Base-by-base conservation (phyloP, 257 asterid species). In the Ballota nigra region DNA sequence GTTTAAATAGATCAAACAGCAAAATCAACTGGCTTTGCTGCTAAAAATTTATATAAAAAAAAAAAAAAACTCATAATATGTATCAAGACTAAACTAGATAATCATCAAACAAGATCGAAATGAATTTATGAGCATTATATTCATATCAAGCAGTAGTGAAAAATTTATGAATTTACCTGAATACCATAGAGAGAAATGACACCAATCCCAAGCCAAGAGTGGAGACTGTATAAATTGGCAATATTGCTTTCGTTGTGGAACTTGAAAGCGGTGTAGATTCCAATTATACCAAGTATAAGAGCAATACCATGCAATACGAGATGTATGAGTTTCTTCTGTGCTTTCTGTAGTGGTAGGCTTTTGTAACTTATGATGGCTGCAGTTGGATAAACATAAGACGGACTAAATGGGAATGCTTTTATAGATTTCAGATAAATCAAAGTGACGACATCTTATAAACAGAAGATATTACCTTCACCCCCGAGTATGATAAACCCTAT, bases 121-220 rank as follows among this genome's bases (percentile, higher is more conserved):
- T 2, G 36, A n/a, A n/a, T n/a, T n/a, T n/a, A n/a, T n/a, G n/a
- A n/a, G n/a, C n/a, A n/a, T n/a, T n/a, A n/a, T n/a, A n/a, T n/a
- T n/a, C n/a, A n/a, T n/a, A n/a, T n/a, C 19, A 24, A 16, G 26
- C 19, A 49, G 7, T 3, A 13, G 4, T 6, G 43, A 12, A 52
- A 5, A 47, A 18, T 19, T 31, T 15, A 13, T 23, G 70, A 7
- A 16, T 10, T n/a, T 77, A 92, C 99, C 97, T 95, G 98, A 82
- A 95, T 80, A 43, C 96, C 98, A 68, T 90, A 95, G 76, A 95
- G 97, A 67, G 58, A 53, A 40, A 88, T 86, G 9, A 87, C 90
- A 29, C 96, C 88, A 24, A 90, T 88, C 20, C 99, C 99, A 19
- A 92, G 74, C 99, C 99, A 95, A 60, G 99, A 95, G 86, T 95